Percentiles rank a stretch among this genome's conserved stretches.
Conservation (phyloP, 2,329 filamentous ascomycete genomes). For the Penicillium brevicompactum region DNA sequence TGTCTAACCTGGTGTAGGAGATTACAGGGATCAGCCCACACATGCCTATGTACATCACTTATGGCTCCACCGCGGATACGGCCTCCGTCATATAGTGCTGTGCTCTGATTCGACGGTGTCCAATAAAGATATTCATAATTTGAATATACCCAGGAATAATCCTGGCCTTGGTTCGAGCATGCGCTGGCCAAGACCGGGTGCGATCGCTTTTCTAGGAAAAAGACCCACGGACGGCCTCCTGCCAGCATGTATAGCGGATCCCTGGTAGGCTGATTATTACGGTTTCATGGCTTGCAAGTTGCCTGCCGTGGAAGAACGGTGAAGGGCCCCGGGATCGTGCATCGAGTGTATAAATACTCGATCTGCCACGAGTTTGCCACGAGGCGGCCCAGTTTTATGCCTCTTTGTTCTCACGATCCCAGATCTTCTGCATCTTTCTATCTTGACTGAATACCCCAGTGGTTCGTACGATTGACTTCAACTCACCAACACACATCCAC, state of each 20-base stretch:
- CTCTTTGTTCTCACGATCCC: neutral
- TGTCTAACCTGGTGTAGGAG: conserved; percentile 13
- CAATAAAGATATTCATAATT: neutral
- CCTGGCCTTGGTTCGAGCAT: neutral
- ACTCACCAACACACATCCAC: neutral
- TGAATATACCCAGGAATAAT: neutral
- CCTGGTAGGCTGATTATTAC: neutral
- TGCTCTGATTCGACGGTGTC: conserved; percentile 19
- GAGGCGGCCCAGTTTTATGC: conserved; percentile 15
- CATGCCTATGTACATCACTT: conserved; percentile 3
- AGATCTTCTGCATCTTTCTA: neutral
- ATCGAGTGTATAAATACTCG: conserved; percentile 17
- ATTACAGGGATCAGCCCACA: conserved; percentile 25
- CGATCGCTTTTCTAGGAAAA: conserved; percentile 9
- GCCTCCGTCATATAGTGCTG: neutral
- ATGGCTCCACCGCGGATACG: conserved; percentile 5
- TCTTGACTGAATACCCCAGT: neutral
- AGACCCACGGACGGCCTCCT: conserved; percentile 2
- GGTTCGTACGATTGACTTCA: neutral
- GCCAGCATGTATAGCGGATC: neutral
- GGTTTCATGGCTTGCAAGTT: conserved; percentile 1
- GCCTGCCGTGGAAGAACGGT: neutral
- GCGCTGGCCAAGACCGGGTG: conserved; percentile 8
- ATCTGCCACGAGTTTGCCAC: conserved; percentile 15
- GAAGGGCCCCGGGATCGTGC: neutral